Conservation (phyloP, 345 rosid genomes). For the Syzygium aromaticum region DNA sequence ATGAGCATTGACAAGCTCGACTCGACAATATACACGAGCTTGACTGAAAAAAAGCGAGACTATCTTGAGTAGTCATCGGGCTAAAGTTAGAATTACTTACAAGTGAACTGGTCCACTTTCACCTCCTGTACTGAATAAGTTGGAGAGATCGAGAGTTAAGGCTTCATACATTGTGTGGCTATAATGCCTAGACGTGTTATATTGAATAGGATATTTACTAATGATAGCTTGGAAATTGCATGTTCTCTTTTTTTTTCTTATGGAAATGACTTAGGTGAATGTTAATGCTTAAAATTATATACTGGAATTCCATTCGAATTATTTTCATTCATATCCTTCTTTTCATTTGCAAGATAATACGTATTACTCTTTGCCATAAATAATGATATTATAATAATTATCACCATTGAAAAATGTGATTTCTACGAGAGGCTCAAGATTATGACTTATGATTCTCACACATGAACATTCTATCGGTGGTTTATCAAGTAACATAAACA, state of each 20-base stretch:
- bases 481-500: neutral
- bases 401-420: too few relatives aligned
- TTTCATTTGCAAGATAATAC: neutral
- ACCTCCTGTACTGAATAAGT: neutral
- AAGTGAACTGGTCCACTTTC: neutral
- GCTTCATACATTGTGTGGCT: neutral
- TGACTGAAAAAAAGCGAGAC: neutral
- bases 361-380: neutral
- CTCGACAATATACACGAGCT: neutral
- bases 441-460: neutral
- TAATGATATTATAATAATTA: neutral
- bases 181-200: neutral
- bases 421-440: too few relatives aligned
- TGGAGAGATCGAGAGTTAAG: neutral
- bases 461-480: neutral
- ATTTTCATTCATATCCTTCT: neutral
- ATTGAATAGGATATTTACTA: neutral
- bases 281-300: neutral
- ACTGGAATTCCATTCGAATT: neutral
- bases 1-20: neutral
- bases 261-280: too few relatives aligned
- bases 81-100: neutral
- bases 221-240: neutral
- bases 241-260: neutral
- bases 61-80: neutral